Conservation (phyloP, 2,329 filamentous ascomycete species). For the Corniculantispora saksenae region DNA sequence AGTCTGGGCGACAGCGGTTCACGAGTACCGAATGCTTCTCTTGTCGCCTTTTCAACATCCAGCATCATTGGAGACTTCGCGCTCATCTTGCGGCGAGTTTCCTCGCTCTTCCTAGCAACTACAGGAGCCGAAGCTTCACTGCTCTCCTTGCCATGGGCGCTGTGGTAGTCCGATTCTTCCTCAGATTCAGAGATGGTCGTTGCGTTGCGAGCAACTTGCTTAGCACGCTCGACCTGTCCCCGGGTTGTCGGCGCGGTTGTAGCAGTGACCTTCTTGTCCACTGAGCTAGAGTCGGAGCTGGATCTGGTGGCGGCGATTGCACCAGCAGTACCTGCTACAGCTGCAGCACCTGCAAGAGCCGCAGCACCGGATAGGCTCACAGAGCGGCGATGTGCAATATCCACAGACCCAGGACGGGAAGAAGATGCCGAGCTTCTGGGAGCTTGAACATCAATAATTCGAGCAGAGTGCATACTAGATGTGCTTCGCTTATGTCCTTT, state of each 20-base stretch:
- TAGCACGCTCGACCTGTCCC: conserved; percentile 1
- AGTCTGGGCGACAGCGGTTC: conserved; percentile 16
- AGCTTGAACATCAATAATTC: conserved; percentile 58
- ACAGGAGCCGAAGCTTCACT: neutral
- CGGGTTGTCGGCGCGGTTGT: conserved; percentile 22
- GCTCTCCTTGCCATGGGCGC: conserved; percentile 14
- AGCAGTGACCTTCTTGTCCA: conserved; percentile 27
- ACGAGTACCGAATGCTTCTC: neutral
- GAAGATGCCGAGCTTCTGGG: conserved; percentile 49
- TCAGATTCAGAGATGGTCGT: conserved; percentile 46
- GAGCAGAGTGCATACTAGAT: conserved; percentile 55
- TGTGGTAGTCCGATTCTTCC: conserved; percentile 33
- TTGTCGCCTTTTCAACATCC: conserved; percentile 15
- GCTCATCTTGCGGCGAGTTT: neutral
- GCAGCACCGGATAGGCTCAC: conserved; percentile 43
- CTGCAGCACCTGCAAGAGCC: conserved; percentile 32
- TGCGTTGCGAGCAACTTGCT: conserved; percentile 19
- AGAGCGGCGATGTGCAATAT: conserved; percentile 43
- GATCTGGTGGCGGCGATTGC: neutral
- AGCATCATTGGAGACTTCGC: conserved; percentile 8
- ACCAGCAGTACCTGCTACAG: conserved; percentile 17
- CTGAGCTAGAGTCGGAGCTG: conserved; percentile 44
- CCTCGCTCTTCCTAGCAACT: neutral
- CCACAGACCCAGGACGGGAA: conserved; percentile 53
- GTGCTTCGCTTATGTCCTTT: conserved; percentile 40